Base-by-base conservation (phyloP, 257 asterid genomes). In the Catharanthus roseus region DNA sequence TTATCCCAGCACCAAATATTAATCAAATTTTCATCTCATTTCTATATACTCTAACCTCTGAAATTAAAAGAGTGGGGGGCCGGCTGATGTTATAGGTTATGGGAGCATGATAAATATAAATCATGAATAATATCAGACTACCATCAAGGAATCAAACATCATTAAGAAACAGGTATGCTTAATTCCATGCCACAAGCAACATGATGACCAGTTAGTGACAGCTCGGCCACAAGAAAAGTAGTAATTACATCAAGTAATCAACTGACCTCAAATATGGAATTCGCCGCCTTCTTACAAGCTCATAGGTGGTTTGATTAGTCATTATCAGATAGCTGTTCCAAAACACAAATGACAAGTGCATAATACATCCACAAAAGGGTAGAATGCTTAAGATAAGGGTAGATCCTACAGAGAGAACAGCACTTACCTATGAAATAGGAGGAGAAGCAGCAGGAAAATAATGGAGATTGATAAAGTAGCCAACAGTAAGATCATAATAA, bases 231-330 rank as follows among this genome's bases (percentile, higher is more conserved):
- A 28, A 39, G 21, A 42, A 3, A 24, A 18, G 33, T 3, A 55
- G 2, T n/a, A 31, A 63, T 50, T 33, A 18, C 47, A 39, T 56
- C 29, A 21, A 67, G n/a, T 28, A 47, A 68, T 66, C 19, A 70
- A 84, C 88, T 24, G 70, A 95, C 99, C 99, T 89, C 70, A 95
- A 44, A 76, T 95, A 95, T 55, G 76, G 85, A 72, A 95, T 87
- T 71, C 99, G 89, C 67, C 95, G 76, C 76, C 97, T 85, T 75
- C 95, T 85, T 60, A 91, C 97, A 70, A 95, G 96, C 82, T 95
- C 99, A 28, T 91, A 95, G 23, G 99, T 95, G 71, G 96, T 95
- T 78, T 95, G 99, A 76, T 95, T 95, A 68, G 96, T 91, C 87
- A 89, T 50, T 69, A 87, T 83, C 74, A 95, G 97, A 84, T 88